A percentile compares a stretch with the other conserved stretches of the same genome.
phyloP scores from a whole-genome alignment of 2,329 filamentous ascomycete species.

The Lachnellula occidentalis region DNA sequence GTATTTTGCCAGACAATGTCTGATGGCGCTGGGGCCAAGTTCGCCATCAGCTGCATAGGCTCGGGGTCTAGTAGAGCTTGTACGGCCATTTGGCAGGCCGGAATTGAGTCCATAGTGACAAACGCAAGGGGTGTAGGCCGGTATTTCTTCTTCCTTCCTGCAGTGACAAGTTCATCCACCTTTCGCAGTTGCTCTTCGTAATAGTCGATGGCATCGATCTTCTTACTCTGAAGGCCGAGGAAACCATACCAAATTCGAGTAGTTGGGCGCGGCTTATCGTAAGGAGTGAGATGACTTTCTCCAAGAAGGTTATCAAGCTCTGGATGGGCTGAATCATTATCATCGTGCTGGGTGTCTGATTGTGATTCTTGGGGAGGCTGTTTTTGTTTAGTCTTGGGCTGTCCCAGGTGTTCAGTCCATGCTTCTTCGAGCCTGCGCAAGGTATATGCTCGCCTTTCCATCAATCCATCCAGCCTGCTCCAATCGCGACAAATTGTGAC shows the following conservation, averaged over 20 bases:
- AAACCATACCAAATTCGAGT: slow-evolving; percentile 74
- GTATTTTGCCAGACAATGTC: slow-evolving; percentile 97
- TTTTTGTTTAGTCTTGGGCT: slow-evolving; percentile 42
- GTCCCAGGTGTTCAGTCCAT: slow-evolving; percentile 72
- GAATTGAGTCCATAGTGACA: slow-evolving; percentile 95
- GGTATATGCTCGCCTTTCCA: slow-evolving; percentile 59
- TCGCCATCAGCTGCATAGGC: slow-evolving; percentile 78
- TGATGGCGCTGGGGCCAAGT: slow-evolving; percentile 77
- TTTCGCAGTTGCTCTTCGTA: slow-evolving; percentile 80
- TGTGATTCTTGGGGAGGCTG: slow-evolving; percentile 34
- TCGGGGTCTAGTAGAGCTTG: slow-evolving; percentile 90
- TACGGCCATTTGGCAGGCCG: slow-evolving; percentile 89
- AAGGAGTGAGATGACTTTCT: slow-evolving; percentile 34
- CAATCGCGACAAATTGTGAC: slow-evolving; percentile 85
- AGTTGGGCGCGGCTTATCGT: slow-evolving; percentile 55
- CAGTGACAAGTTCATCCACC: slow-evolving; percentile 68
- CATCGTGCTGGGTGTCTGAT: slow-evolving; percentile 30
- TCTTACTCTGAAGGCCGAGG: slow-evolving; percentile 63
- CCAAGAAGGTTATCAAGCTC: slow-evolving; percentile 56
- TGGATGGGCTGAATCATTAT: slow-evolving; percentile 40
- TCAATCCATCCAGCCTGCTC: slow-evolving; percentile 70
- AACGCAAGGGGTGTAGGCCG: slow-evolving; percentile 79
- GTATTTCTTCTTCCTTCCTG: slow-evolving; percentile 70
- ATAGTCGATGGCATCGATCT: slow-evolving; percentile 88
- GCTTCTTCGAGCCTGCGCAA: slow-evolving; percentile 74